Evolutionary conservation across 805 yeast genomes (phyloP).

Genomic region (Brettanomyces naardenensis): DNA sequence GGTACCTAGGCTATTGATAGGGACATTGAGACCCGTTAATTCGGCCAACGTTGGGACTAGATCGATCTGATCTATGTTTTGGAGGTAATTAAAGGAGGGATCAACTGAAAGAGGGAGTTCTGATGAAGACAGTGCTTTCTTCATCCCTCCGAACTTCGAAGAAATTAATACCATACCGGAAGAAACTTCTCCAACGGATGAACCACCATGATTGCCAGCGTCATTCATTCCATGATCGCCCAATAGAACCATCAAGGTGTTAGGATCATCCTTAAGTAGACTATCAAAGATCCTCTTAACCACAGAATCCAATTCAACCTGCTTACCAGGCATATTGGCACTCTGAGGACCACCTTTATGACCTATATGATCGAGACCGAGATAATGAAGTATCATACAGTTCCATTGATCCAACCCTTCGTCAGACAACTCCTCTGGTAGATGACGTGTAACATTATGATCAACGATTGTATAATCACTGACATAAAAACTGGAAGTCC

Average conservation of each 20-base stretch:
- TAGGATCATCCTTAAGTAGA: conserved; percentile 22
- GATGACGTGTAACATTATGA: conserved; percentile 82
- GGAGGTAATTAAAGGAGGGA: conserved; percentile 45
- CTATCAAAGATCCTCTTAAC: conserved; percentile 41
- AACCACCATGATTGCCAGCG: conserved; percentile 94
- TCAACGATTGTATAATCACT: conserved; percentile 95
- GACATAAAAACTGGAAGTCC: conserved; percentile 90
- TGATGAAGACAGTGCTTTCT: conserved; percentile 11
- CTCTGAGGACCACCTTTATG: conserved; percentile 93
- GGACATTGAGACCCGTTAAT: conserved; percentile 57
- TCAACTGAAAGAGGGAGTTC: conserved; percentile 30
- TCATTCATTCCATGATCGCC: conserved; percentile 99
- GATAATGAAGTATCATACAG: conserved; percentile 75
- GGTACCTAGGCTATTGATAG: conserved; percentile 68
- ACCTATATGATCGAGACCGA: conserved; percentile 96
- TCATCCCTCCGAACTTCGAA: conserved; percentile 36
- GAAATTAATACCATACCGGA: conserved; percentile 73
- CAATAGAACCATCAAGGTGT: conserved; percentile 62
- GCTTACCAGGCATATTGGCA: conserved; percentile 73
- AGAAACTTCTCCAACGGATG: conserved; percentile 85
- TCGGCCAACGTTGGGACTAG: conserved; percentile 63
- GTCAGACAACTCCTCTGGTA: conserved; percentile 47
- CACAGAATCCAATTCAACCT: conserved; percentile 75
- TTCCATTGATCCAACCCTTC: conserved; percentile 55
- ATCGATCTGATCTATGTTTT: conserved; percentile 56